Conservation (phyloP, 305 asterid genomes). For the Galium porrigens region DNA sequence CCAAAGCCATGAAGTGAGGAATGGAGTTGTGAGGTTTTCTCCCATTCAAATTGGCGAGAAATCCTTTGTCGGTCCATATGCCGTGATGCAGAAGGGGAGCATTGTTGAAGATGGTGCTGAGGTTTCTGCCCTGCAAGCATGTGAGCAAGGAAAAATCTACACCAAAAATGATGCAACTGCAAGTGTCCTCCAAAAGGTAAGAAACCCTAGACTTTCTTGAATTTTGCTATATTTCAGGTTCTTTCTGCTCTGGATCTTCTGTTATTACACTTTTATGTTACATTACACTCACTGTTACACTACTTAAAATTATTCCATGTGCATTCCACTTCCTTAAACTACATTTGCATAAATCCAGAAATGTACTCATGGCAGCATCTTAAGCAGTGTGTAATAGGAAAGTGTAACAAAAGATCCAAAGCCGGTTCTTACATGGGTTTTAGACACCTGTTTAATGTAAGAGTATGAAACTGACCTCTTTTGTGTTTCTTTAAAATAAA, state of each 20-base stretch:
- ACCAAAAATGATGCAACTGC: slow-evolving; percentile 13
- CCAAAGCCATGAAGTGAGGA: slow-evolving; percentile 55
- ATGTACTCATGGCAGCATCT: no score
- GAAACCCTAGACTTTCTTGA: background rate
- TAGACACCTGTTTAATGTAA: background rate
- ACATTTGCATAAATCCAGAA: no score
- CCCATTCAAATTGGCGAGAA: slow-evolving; percentile 39
- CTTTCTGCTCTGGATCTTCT: no score
- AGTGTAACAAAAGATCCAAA: no score
- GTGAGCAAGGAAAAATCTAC: slow-evolving; percentile 17
- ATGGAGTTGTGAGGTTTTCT: slow-evolving; percentile 37
- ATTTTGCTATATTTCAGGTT: background rate
- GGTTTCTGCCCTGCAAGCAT: slow-evolving; percentile 25
- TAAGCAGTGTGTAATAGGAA: no score
- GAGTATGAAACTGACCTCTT: slow-evolving; percentile 13
- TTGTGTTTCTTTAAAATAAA: background rate
- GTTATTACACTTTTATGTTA: no score
- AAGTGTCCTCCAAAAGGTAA: slow-evolving; percentile 13
- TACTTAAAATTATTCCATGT: no score
- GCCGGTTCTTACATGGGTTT: background rate
- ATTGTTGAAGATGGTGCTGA: slow-evolving; percentile 36
- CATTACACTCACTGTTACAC: no score
- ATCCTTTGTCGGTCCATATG: slow-evolving; percentile 50
- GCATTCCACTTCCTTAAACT: no score
- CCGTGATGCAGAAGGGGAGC: slow-evolving; percentile 43